Evolutionary conservation across 2,329 filamentous ascomycete genomes (phyloP), one percentile per base, ranked within the genome.

Genomic region (Pyrenophora graminea): DNA sequence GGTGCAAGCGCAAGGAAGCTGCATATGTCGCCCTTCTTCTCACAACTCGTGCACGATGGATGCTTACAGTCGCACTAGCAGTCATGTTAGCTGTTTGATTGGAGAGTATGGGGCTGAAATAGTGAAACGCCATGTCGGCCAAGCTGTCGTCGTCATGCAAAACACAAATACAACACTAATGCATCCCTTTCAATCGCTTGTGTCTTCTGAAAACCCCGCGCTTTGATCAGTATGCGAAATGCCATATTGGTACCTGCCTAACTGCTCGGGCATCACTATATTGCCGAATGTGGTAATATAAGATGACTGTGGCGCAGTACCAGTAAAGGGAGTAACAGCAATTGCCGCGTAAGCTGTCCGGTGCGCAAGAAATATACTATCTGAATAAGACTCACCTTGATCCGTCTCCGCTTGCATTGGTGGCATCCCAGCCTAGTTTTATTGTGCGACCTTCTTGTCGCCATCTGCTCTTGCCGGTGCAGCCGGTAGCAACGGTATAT

Each of bases 361-460:
- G 1, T 12, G 15, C 15, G 27, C 27, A 30, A 25, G 5, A 15
- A 21, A 39, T 18, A 42, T 10, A 44, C 17, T 25, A 23, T 6
- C 23, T 9, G 17, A 10, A 48, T 12, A n/a, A 25, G 4, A 49
- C 58, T 53, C 59, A 69, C 68, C 60, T 73, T 73, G 41, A 73
- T 70, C 39, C 70, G 60, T 59, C 69, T 62, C 39, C 59, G 63
- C 51, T 73, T 73, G 41, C 70, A 73, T 38, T 70, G 63, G 25
- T 60, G 60, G 34, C 70, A 73, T 2, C 70, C 70, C 45, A 71
- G 38, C 46, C 70, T 66, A 12, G 70, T 68, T 51, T 73, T 73
- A 53, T 67, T 71, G 40, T 73, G 70, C 34, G 68, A 51, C 46
- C 59, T 66, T 41, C 69, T 67, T 7, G 68, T 71, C 19, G 64